A percentile compares a stretch with the other conserved stretches of the same genome.
phyloP scores from a whole-genome alignment of 306 rosid species.

The Medicago truncatula region MtrunA17r5.0-ANR NC_053043.1:48245501-48246000 shows the following conservation, averaged over 20 bases:
- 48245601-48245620: conserved; percentile 13
- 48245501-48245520: conserved; percentile 27
- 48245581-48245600: conserved; percentile 26
- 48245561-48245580: conserved; percentile 16
- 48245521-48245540: neutral
- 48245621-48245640: conserved; percentile 4
- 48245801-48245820: neutral
- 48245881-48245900: conserved; percentile 2
- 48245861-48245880: conserved; percentile 1
- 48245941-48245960: neutral
- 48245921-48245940: conserved; percentile 1
- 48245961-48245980: conserved; percentile 9
- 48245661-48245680: neutral
- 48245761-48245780: conserved; percentile 4
- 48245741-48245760: neutral
- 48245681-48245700: neutral
- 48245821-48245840: no score
- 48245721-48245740: conserved; percentile 1
- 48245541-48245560: conserved; percentile 15
- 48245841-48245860: no score
- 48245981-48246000: neutral
- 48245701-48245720: conserved; percentile 20
- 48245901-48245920: conserved; percentile 6
- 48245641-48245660: no score
- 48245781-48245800: neutral